A percentile compares a stretch with the other conserved stretches of the same genome.
Evolutionary conservation across 2,329 filamentous ascomycete species (phyloP).

Genomic region (Coniochaeta pulveracea): DNA sequence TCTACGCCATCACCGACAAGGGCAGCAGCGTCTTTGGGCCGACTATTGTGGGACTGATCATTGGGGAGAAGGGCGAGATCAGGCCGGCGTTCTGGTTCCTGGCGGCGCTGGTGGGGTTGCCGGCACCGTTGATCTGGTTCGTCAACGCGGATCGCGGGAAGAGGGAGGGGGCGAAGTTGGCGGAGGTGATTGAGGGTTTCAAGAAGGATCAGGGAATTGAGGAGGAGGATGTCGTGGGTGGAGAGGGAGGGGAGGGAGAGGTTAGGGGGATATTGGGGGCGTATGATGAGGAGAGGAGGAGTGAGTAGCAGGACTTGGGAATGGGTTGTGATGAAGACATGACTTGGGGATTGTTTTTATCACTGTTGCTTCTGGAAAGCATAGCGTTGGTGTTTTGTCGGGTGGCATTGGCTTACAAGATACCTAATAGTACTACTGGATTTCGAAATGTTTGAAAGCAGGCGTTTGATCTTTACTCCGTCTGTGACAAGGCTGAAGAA

Average conservation of each 20-base stretch:
- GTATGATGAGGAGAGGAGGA: slow-evolving; percentile 16
- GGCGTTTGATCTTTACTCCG: too few relatives aligned
- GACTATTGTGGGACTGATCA: slow-evolving; percentile 85
- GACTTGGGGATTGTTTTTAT: neutral
- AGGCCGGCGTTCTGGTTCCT: slow-evolving; percentile 88
- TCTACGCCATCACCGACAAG: slow-evolving; percentile 97
- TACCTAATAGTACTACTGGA: too few relatives aligned
- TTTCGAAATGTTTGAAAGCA: too few relatives aligned
- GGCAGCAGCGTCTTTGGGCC: slow-evolving; percentile 90
- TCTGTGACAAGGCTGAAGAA: too few relatives aligned
- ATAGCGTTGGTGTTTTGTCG: too few relatives aligned
- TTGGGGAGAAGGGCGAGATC: slow-evolving; percentile 71
- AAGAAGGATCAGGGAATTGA: slow-evolving; percentile 15
- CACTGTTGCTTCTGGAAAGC: neutral
- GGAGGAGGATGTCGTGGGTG: slow-evolving; percentile 12
- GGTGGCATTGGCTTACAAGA: too few relatives aligned
- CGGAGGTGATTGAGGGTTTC: slow-evolving; percentile 45
- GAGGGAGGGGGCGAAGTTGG: slow-evolving; percentile 53
- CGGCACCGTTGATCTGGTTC: slow-evolving; percentile 72
- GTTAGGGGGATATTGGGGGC: slow-evolving; percentile 21
- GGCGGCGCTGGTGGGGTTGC: slow-evolving; percentile 70
- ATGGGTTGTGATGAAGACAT: slow-evolving; percentile 1
- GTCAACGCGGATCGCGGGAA: slow-evolving; percentile 77
- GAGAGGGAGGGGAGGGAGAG: slow-evolving; percentile 17
- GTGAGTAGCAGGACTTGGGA: slow-evolving; percentile 15